Evolutionary conservation across 208 protist genomes (phyloP).

Genomic region (Wallacemonas collosoma): DNA sequence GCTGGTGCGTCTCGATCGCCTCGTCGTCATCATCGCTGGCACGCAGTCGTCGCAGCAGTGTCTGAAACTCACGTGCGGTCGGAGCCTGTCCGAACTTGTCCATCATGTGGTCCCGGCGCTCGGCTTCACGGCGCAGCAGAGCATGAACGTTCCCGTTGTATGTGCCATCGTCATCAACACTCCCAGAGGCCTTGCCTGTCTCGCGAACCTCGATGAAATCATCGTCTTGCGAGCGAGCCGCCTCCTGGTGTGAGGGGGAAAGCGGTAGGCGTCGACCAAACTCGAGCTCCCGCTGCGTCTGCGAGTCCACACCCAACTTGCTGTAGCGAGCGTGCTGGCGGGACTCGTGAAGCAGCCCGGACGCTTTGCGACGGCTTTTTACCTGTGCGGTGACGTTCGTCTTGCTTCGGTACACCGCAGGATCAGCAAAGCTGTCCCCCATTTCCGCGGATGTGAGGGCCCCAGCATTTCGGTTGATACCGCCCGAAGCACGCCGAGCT

Average conservation of each 20-base stretch:
- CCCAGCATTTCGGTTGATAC: constrained; percentile 64
- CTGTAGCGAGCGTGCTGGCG: constrained; percentile 33
- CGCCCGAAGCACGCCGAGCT: constrained; percentile 34
- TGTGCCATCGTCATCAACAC: neutral
- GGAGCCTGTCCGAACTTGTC: constrained; percentile 78
- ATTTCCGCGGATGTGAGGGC: constrained; percentile 43
- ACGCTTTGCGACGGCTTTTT: constrained; percentile 49
- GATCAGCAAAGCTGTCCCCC: constrained; percentile 80
- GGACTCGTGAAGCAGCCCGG: constrained; percentile 44
- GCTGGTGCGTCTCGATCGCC: constrained; percentile 57
- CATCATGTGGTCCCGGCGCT: constrained; percentile 68
- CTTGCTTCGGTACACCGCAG: constrained; percentile 66
- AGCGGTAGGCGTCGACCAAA: constrained; percentile 32
- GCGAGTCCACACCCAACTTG: constrained; percentile 35
- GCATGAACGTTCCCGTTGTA: constrained; percentile 43
- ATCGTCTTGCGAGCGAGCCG: constrained; percentile 46
- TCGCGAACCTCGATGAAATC: constrained; percentile 13
- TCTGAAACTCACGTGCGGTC: constrained; percentile 72
- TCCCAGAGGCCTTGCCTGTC: neutral
- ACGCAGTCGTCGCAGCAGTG: constrained; percentile 59
- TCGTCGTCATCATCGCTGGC: constrained; percentile 59
- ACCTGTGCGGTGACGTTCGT: constrained; percentile 53
- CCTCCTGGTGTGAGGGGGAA: constrained; percentile 31
- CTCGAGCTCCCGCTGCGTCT: constrained; percentile 40
- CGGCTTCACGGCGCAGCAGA: constrained; percentile 68